A percentile compares a stretch with the other conserved stretches of the same genome.
Conservation (phyloP, 2,329 filamentous ascomycete genomes). For the Tetracladium maxilliforme region DNA sequence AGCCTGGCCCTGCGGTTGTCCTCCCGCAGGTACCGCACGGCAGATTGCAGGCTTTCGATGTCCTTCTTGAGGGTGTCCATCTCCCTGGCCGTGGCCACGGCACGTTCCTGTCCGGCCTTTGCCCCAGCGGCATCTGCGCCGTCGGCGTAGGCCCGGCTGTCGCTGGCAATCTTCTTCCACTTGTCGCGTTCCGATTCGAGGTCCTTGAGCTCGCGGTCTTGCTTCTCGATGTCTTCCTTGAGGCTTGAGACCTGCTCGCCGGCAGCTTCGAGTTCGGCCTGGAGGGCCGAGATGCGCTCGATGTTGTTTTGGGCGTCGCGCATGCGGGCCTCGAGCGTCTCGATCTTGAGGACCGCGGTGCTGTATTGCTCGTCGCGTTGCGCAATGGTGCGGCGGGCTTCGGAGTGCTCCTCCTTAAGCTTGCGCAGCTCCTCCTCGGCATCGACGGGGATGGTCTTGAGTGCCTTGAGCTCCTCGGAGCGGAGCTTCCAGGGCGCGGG, state of each 20-base stretch:
- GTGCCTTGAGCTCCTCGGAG: constrained; percentile 66
- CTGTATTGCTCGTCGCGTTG: constrained; percentile 71
- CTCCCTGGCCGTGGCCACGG: constrained; percentile 56
- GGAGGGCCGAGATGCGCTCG: constrained; percentile 50
- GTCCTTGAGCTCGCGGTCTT: constrained; percentile 49
- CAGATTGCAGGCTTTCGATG: constrained; percentile 46
- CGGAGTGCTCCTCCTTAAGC: constrained; percentile 66
- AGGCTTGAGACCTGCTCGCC: constrained; percentile 35
- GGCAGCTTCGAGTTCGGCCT: constrained; percentile 39
- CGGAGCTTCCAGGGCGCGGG: constrained; percentile 73
- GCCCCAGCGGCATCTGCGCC: constrained; percentile 27
- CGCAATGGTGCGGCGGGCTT: constrained; percentile 57
- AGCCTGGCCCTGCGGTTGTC: constrained; percentile 49
- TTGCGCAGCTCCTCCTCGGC: constrained; percentile 73
- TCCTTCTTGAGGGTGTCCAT: constrained; percentile 59
- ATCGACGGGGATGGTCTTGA: constrained; percentile 67
- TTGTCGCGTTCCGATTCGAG: constrained; percentile 53
- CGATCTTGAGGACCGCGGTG: constrained; percentile 81
- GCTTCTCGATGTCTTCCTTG: constrained; percentile 49
- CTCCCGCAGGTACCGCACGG: constrained; percentile 52
- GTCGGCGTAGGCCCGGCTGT: constrained; percentile 39
- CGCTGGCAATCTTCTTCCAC: constrained; percentile 57
- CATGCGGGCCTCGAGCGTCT: constrained; percentile 80
- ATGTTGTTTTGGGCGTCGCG: constrained; percentile 69
- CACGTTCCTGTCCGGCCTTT: constrained; percentile 48